Base-by-base conservation (phyloP, 2,329 filamentous ascomycete genomes). In the Orbilia javanica region DNA sequence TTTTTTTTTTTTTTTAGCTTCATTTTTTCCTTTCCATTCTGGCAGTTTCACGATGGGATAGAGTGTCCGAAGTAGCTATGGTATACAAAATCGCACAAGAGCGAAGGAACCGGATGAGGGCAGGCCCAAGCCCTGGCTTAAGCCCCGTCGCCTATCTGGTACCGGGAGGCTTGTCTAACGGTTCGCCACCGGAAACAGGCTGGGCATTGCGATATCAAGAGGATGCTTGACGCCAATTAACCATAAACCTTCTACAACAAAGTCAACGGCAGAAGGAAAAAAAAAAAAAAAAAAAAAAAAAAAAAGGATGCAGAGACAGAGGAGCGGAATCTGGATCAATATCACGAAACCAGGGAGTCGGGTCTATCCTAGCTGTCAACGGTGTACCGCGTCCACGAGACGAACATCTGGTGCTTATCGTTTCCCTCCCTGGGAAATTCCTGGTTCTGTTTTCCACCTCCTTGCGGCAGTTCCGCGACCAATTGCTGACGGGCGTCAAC, bases 401-500 rank as follows among this genome's bases (percentile, higher is more conserved):
- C n/a, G n/a, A 5, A 52, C 42, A 7, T 20, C 6, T 27, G 34
- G 15, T 20, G 27, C 27, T 18, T 25, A 52, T 53, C 50, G 27
- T 53, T 31, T 53, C 15, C 27, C 50, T 22, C 36, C 22, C 8
- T 57, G 52, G 52, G 29, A 57, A 20, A 18, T 34, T 36, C 18
- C 29, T 20, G 1, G 52, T 18, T 57, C 18, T 57, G 20, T 27
- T 22, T 4, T 42, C 55, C 55, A 60, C 34, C 31, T 42, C 25
- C 34, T 42, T 60, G 55, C 55, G 55, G 55, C 55, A 42, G 55
- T 60, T 60, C 55, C 34, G 55, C 22, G 34, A 42, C 55, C 31
- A 60, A 60, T 42, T 60, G 55, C 55, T 60, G 55, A 60, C 34
- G 27, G 29, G 3, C 20, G 20, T 34, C 34, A 22, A 25, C 11